Evolutionary conservation across 805 yeast genomes (phyloP).

Genomic region (Jamesozyma jinghongensis): DNA sequence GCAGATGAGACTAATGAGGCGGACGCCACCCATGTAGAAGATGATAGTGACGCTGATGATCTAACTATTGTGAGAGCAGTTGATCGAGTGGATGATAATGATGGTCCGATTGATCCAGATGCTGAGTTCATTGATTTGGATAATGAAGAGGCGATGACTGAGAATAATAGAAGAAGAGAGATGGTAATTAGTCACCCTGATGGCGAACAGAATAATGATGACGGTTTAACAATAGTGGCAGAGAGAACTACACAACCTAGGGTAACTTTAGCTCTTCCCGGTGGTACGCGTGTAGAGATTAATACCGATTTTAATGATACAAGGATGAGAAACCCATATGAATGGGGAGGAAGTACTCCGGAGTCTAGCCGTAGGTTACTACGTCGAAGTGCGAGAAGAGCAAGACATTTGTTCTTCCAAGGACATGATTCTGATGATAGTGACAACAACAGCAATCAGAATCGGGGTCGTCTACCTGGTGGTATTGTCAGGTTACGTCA

Average conservation of each 20-base stretch:
- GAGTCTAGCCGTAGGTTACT: slow-evolving; percentile 12
- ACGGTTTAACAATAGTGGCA: slow-evolving; percentile 25
- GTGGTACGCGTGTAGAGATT: slow-evolving; percentile 19
- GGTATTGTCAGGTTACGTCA: slow-evolving; percentile 7
- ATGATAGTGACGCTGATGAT: slow-evolving; percentile 14
- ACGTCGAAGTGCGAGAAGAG: slow-evolving; percentile 15
- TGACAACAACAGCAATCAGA: slow-evolving; percentile 3
- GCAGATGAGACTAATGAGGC: background rate
- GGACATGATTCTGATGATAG: slow-evolving; percentile 6
- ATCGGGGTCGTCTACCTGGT: slow-evolving; percentile 5
- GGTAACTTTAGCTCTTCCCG: slow-evolving; percentile 21
- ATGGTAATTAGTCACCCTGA: background rate
- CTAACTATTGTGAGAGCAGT: slow-evolving; percentile 15
- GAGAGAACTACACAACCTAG: slow-evolving; percentile 21
- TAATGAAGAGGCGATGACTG: slow-evolving; percentile 7
- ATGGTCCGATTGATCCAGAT: slow-evolving; percentile 19
- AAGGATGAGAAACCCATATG: slow-evolving; percentile 24
- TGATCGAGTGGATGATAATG: slow-evolving; percentile 7
- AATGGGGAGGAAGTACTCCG: slow-evolving; percentile 13
- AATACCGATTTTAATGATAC: slow-evolving; percentile 16
- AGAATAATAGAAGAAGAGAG: background rate
- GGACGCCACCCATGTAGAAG: background rate
- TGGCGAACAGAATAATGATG: slow-evolving; percentile 10
- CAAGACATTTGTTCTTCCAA: slow-evolving; percentile 6
- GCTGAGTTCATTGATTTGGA: slow-evolving; percentile 24